Evolutionary conservation across 148 eudicot species (phyloP), one percentile per base, ranked within the genome.

Genomic region (Chenopodium quinoa): DNA sequence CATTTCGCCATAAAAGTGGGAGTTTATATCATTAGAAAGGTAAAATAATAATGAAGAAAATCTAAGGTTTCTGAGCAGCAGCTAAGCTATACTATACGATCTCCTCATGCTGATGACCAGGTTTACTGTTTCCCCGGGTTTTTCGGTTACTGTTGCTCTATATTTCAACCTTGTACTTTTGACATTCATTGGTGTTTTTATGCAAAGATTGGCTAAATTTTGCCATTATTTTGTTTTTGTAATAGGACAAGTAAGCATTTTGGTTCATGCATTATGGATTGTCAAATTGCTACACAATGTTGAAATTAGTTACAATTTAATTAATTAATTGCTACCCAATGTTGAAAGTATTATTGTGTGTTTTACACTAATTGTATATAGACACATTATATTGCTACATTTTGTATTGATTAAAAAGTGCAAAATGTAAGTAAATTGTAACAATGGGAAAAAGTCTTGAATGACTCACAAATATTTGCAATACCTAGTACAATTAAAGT

Each of bases 51-150:
- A 69, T 69, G n/a, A 40, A 70, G 2, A 6, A 31, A 25, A 34
- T 56, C 47, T 76, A 76, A 27, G 40, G 37, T 63, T 76, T 40
- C 44, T 40, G 44, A 40, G 44, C 65, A 44, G 29, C 54, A 50
- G 54, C 25, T 76, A 76, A 27, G 37, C 73, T 60, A 10, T 17
- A 40, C 50, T 71, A 71, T 62, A 56, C 20, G 44, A 19, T 58
- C 6, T 9, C 66, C 66, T 70, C 7, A 16, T 75, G 73, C 83
- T 80, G 44, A 23, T 80, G 29, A 80, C 52, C 77, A 72, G 85
- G 4, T 29, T 66, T 56, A 74, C 56, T 79, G 82, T 74, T 79
- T 52, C 60, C 14, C 83, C 83, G 83, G 78, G 1, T 74, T 81
- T 81, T 31, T 31, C 78, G 83, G 78, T 29, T 32, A 58, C 34